A percentile compares a stretch with the other conserved stretches of the same genome.
These are phyloP conservation scores for Ophiostoma tasmaniense DNA, from an alignment of 2,329 filamentous ascomycete species.

Conservation along the genomic window DNA sequence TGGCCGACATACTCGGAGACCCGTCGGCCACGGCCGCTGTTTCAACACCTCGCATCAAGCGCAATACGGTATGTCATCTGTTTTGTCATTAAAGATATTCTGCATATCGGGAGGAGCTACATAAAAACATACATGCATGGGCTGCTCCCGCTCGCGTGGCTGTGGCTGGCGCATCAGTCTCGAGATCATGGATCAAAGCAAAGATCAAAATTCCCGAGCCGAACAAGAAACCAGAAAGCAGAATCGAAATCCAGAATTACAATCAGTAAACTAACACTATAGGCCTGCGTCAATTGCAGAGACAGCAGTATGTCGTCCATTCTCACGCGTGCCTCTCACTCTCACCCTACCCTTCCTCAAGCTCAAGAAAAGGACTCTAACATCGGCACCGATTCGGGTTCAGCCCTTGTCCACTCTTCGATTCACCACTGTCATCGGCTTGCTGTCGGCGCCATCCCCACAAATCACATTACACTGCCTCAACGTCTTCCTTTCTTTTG, in stretches of 20 bases:
- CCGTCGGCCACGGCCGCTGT: constrained; percentile 16
- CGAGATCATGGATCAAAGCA: background rate
- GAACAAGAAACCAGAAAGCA: background rate
- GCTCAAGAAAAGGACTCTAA: constrained; percentile 1
- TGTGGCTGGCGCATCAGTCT: background rate
- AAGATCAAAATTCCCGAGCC: background rate
- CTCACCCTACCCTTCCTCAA: background rate
- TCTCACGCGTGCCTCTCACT: background rate
- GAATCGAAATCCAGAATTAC: background rate
- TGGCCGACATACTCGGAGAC: constrained; percentile 15
- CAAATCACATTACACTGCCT: background rate
- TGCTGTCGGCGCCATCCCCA: background rate
- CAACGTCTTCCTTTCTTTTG: background rate
- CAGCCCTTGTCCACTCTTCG: constrained; percentile 11
- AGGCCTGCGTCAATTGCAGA: constrained; percentile 24
- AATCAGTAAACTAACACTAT: background rate
- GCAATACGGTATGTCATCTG: constrained; percentile 21
- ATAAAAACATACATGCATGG: background rate
- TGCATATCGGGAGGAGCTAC: background rate
- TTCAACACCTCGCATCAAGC: constrained; percentile 21
- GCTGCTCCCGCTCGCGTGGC: background rate
- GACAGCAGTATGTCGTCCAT: constrained; percentile 22
- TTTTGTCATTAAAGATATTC: background rate
- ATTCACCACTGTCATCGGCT: background rate
- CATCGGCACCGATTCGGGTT: constrained; percentile 19